Percentiles rank a stretch among this genome's conserved stretches.
phyloP scores from a whole-genome alignment of 129 eudicot species.

The Saussurea involucrata region DNA sequence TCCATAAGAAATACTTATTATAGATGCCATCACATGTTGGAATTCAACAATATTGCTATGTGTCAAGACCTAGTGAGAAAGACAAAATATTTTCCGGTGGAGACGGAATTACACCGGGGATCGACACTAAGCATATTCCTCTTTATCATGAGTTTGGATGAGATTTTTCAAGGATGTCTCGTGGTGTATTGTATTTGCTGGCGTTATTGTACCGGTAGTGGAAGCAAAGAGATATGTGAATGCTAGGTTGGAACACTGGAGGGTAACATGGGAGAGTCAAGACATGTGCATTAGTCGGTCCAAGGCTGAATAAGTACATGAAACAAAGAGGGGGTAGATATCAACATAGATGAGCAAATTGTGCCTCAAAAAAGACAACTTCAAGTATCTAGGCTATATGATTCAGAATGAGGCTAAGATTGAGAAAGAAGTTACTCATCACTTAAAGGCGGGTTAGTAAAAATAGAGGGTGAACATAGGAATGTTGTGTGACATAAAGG shows the following conservation, averaged over 20 bases:
- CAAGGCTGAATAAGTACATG: background rate
- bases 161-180: background rate
- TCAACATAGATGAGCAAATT: background rate
- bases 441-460: background rate
- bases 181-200: background rate
- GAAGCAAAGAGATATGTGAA: background rate
- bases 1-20: background rate
- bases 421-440: background rate
- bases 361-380: background rate
- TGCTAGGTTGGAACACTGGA: background rate
- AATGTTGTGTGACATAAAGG: background rate
- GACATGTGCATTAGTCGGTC: background rate
- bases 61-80: background rate
- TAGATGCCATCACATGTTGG: background rate
- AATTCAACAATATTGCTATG: background rate
- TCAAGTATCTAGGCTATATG: background rate
- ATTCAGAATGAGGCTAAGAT: background rate
- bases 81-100: background rate
- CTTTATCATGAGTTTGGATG: background rate
- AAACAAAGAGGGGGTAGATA: background rate
- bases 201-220: background rate
- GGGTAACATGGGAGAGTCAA: background rate
- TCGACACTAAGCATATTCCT: background rate
- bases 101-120: too few species aligned
- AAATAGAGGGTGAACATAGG: background rate